Evolutionary conservation across 148 eudicot species (phyloP).

Genomic region (Selenicereus undatus): DNA sequence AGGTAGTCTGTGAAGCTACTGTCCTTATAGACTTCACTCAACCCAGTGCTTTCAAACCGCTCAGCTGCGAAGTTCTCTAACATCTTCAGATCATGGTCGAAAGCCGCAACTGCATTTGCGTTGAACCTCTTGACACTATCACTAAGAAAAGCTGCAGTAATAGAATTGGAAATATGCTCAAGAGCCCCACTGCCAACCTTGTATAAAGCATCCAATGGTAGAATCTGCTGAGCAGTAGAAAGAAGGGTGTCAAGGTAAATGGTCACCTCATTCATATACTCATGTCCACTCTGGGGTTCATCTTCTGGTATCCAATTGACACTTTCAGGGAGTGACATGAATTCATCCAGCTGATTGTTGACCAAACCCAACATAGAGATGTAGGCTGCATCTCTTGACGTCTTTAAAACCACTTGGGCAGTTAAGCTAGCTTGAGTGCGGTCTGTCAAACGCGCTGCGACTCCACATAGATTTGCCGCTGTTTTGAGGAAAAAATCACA

Average conservation of each 20-base stretch:
- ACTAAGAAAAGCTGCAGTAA: conserved; percentile 69
- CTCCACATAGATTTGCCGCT: conserved; percentile 70
- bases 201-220: conserved; percentile 74
- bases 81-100: conserved; percentile 62
- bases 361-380: conserved; percentile 60
- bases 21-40: conserved; percentile 73
- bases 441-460: conserved; percentile 55
- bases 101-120: conserved; percentile 66
- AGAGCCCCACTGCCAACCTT: conserved; percentile 90
- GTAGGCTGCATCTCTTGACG: conserved; percentile 87
- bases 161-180: conserved; percentile 76
- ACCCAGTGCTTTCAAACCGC: conserved; percentile 66
- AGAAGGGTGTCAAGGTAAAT: conserved; percentile 72
- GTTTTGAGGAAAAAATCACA: conserved; percentile 83
- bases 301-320: conserved; percentile 85
- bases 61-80: conserved; percentile 84
- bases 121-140: conserved; percentile 82
- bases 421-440: conserved; percentile 62
- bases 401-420: conserved; percentile 73
- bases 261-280: conserved; percentile 65
- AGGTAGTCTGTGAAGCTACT: conserved; percentile 64
- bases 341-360: conserved; percentile 66
- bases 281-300: conserved; percentile 45
- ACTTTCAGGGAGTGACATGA: conserved; percentile 61
- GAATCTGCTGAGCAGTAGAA: conserved; percentile 81